Base-by-base conservation (phyloP, 176 grass and related monocot genomes). In the Leersia perrieri region DNA sequence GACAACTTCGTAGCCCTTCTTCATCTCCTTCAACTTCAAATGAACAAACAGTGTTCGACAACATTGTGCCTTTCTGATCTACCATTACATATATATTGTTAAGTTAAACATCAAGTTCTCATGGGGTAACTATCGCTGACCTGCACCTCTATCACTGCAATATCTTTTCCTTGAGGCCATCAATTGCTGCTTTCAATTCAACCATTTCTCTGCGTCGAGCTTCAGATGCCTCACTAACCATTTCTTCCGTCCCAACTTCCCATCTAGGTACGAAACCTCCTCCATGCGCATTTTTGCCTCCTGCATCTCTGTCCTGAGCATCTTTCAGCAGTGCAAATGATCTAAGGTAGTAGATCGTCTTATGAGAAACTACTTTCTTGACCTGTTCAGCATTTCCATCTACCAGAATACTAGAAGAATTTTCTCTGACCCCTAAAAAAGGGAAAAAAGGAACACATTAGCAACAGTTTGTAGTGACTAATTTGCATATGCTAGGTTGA, bases 271-370 rank as follows among this genome's bases (percentile, higher is more conserved):
- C 2, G 68, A 64, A 79, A 85, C 22, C 55, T 64, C 27, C 32
- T 72, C 26, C 11, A 39, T 73, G 26, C 5, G 20, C 20, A 65
- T 45, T 18, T 8, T 8, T 80, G n/a, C 18, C 23, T 77, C n/a
- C n/a, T 77, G 65, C 57, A 82, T 72, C 35, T n/a, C 60, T 76
- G 5, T 40, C 65, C 36, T 60, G 55, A 11, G 51, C 11, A 7
- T 63, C 78, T 70, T 68, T 76, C n/a, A 20, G 11, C 2, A 25
- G 39, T 10, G 41, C 63, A 76, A 39, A 70, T 36, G 23, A 11
- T 70, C 55, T 51, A 28, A 81, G 71, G 35, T 86, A 86, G 76
- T 87, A 81, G 6, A 71, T 30, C 10, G 32, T 87, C 31, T 76
- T 63, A 42, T 73, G 57, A 33, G 55, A 77, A 72, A 87, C 15